Evolutionary conservation across 192 early-diverging fungal genomes (phyloP), one percentile per base, ranked within the genome.

Genomic region (Haplosporangium gracile): DNA sequence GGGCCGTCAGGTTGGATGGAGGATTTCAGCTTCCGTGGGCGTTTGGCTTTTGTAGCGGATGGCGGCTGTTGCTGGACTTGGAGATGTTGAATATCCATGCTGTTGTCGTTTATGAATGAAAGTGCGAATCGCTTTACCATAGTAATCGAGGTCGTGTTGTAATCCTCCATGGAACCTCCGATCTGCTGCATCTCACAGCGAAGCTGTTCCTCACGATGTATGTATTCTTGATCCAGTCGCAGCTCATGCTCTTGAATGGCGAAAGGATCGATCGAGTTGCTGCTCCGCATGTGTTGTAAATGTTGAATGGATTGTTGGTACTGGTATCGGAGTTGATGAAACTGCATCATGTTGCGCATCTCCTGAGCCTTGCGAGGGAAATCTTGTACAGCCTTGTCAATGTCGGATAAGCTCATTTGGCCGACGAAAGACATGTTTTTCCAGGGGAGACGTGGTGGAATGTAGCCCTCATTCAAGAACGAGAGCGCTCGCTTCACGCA

Each of bases 401-500:
- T 57, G 43, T 82, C 81, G 1, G 22, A 8, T 8, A 82, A 75
- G 7, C 60, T 53, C 43, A 70, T 34, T 51, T 77, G 75, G 16
- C 60, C 43, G 1, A 49, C 36, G 42, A 53, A 77, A 9, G 69
- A 49, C 81, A 82, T 77, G 38, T 68, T 13, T 15, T 47, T 57
- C 81, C 81, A 82, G 36, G 29, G 76, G 13, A 77, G 22, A 29
- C 42, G 57, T 9, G 69, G 18, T 4, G 76, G 74, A 0, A 77
- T 13, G 32, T 36, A 6, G 34, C 42, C 75, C 0, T 72, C 47
- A 4, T 71, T 63, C n/a, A 82, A 32, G 36, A 77, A 74, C 8
- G 70, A 34, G 18, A 82, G 20, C 4, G 81, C 75, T 51, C 76
- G 68, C n/a, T 77, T 77, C 3, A 82, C 75, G 32, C 53, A 60